phyloP scores from a whole-genome alignment of 768 basidiomycete species.

The Russula olivacea region DNA sequence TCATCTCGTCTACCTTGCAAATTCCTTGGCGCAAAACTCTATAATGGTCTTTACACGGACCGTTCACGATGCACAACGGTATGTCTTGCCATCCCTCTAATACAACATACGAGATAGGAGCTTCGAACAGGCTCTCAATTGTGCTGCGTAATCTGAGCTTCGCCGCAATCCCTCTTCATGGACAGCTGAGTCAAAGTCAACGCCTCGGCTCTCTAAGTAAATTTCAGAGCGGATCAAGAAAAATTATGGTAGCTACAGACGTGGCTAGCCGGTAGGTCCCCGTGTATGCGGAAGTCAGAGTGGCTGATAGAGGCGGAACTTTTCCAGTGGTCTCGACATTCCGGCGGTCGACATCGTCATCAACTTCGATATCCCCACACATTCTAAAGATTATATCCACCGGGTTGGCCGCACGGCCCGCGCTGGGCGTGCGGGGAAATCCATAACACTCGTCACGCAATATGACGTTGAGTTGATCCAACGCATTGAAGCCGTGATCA shows the following conservation, averaged over 20 bases:
- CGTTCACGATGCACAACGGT: constrained; percentile 87
- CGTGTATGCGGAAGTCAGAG: neutral
- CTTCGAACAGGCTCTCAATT: constrained; percentile 61
- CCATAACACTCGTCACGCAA: constrained; percentile 95
- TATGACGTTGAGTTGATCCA: constrained; percentile 97
- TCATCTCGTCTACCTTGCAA: constrained; percentile 82
- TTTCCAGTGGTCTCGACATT: constrained; percentile 81
- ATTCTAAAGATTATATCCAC: constrained; percentile 99
- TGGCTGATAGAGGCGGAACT: neutral
- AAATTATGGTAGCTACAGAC: constrained; percentile 91
- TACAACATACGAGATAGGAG: neutral
- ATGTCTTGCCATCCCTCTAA: constrained; percentile 23
- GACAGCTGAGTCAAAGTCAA: constrained; percentile 89
- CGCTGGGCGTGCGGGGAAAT: constrained; percentile 95
- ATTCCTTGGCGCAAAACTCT: constrained; percentile 84
- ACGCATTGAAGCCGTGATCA: constrained; percentile 88
- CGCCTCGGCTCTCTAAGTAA: constrained; percentile 89
- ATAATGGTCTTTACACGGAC: constrained; percentile 97
- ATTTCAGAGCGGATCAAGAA: constrained; percentile 92
- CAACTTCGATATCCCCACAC: constrained; percentile 96
- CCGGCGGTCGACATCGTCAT: constrained; percentile 94
- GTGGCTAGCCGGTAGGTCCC: constrained; percentile 77
- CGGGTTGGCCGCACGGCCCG: constrained; percentile 96
- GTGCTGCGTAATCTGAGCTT: constrained; percentile 88
- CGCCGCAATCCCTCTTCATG: constrained; percentile 92